A percentile compares a stretch with the other conserved stretches of the same genome.
Conservation (phyloP, 2,329 filamentous ascomycete species). For the Penicillium sp. region DNA sequence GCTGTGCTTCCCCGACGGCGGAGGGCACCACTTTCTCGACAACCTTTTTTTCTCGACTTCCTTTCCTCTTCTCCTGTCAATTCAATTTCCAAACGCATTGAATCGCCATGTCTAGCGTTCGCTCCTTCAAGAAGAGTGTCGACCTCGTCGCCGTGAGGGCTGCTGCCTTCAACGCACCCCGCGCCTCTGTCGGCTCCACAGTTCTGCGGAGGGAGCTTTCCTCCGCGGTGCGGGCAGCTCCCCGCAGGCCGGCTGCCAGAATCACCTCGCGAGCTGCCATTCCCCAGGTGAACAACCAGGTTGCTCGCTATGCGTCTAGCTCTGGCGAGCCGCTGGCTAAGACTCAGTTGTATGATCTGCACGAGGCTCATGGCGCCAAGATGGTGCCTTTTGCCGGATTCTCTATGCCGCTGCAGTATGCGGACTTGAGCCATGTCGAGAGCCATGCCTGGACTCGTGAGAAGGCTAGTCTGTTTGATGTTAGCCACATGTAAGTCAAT, state of each 20-base stretch:
- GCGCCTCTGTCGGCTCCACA: slow-evolving; percentile 42
- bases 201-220: slow-evolving; percentile 39
- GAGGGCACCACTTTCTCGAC: slow-evolving; percentile 19
- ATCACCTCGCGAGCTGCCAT: slow-evolving; percentile 21
- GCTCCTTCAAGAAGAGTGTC: slow-evolving; percentile 38
- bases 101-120: slow-evolving; percentile 38
- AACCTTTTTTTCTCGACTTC: slow-evolving; percentile 21
- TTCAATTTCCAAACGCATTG: slow-evolving; percentile 26
- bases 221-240: slow-evolving; percentile 36
- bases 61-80: slow-evolving; percentile 23
- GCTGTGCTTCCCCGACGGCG: slow-evolving; percentile 33
- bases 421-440: slow-evolving; percentile 74
- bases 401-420: slow-evolving; percentile 91
- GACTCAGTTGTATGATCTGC: slow-evolving; percentile 80
- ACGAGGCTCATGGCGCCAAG: slow-evolving; percentile 79
- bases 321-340: slow-evolving; percentile 39
- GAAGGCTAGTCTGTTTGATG: slow-evolving; percentile 91
- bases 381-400: slow-evolving; percentile 97
- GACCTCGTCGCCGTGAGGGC: slow-evolving; percentile 40
- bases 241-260: slow-evolving; percentile 23
- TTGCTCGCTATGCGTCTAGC: slow-evolving; percentile 43
- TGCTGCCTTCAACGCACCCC: slow-evolving; percentile 32
- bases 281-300: slow-evolving; percentile 22
- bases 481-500: slow-evolving; percentile 84
- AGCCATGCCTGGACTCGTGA: slow-evolving; percentile 89